phyloP scores from a whole-genome alignment of 176 grass and related monocot species.

The Ananas comosus region DNA sequence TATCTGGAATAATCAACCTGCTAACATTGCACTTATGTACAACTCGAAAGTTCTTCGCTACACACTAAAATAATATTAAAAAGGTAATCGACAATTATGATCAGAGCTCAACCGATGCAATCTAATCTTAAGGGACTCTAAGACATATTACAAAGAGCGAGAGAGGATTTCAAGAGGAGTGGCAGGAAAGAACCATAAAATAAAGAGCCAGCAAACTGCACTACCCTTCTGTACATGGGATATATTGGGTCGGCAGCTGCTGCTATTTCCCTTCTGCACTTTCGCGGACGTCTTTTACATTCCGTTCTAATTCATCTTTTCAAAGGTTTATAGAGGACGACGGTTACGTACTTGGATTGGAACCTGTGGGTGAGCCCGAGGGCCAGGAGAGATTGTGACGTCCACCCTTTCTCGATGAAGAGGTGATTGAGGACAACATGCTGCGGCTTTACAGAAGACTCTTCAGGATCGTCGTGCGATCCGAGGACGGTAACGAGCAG shows the following conservation, averaged over 20 bases:
- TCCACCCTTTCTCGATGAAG: conserved; percentile 87
- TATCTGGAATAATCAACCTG: no score
- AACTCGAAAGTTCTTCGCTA: no score
- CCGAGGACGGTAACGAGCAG: conserved; percentile 46
- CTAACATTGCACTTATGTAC: no score
- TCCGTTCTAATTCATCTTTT: conserved; percentile 34
- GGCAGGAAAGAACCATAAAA: neutral
- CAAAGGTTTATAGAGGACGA: conserved; percentile 75
- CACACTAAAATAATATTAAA: no score
- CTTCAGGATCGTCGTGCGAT: neutral
- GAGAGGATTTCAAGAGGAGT: neutral
- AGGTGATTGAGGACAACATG: conserved; percentile 82
- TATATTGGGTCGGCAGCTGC: neutral
- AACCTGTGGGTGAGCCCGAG: conserved; percentile 75
- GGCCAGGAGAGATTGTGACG: conserved; percentile 62
- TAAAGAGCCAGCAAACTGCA: neutral
- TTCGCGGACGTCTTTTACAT: neutral
- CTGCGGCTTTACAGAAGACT: conserved; percentile 31
- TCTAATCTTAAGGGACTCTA: no score
- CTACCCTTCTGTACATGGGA: neutral
- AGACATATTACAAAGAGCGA: neutral
- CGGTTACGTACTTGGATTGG: conserved; percentile 72
- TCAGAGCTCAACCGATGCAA: no score
- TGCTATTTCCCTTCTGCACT: neutral
- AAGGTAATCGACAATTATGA: no score